Evolutionary conservation across 2,329 filamentous ascomycete species (phyloP).

Genomic region (Lachnellula suecica): DNA sequence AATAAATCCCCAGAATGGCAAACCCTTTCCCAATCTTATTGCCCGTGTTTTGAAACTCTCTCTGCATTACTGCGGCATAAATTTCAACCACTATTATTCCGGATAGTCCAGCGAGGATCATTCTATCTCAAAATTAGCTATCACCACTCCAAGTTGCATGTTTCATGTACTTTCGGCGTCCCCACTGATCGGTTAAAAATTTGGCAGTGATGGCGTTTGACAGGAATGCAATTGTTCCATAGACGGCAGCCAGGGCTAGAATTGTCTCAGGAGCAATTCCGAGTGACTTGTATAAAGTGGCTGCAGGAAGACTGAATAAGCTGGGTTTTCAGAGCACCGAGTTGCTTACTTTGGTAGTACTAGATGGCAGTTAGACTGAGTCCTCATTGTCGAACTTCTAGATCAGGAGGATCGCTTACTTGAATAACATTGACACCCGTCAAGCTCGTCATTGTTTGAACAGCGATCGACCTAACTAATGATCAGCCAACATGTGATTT

Average conservation of each 20-base stretch:
- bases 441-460: slow-evolving; percentile 56
- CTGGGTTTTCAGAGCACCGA: neutral
- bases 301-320: slow-evolving; percentile 30
- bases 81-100: slow-evolving; percentile 56
- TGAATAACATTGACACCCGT: slow-evolving; percentile 59
- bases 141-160: neutral
- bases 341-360: slow-evolving; percentile 35
- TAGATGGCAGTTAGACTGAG: slow-evolving; percentile 13
- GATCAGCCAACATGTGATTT: slow-evolving; percentile 16
- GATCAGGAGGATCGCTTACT: slow-evolving; percentile 32
- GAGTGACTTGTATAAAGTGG: slow-evolving; percentile 53
- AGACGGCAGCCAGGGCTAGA: slow-evolving; percentile 52
- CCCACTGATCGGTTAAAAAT: slow-evolving; percentile 57
- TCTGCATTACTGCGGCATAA: slow-evolving; percentile 59
- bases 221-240: slow-evolving; percentile 51
- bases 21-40: slow-evolving; percentile 58
- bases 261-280: slow-evolving; percentile 50
- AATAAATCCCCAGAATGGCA: slow-evolving; percentile 57
- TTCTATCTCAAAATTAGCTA: slow-evolving; percentile 34
- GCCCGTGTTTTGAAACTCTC: slow-evolving; percentile 52
- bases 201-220: slow-evolving; percentile 51
- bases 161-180: slow-evolving; percentile 47
- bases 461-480: slow-evolving; percentile 44
- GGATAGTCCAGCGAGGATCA: slow-evolving; percentile 52
- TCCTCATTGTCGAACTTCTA: neutral